Evolutionary conservation across 306 rosid species (phyloP), one percentile per base, ranked within the genome.

Genomic region (Trifolium pratense): DNA sequence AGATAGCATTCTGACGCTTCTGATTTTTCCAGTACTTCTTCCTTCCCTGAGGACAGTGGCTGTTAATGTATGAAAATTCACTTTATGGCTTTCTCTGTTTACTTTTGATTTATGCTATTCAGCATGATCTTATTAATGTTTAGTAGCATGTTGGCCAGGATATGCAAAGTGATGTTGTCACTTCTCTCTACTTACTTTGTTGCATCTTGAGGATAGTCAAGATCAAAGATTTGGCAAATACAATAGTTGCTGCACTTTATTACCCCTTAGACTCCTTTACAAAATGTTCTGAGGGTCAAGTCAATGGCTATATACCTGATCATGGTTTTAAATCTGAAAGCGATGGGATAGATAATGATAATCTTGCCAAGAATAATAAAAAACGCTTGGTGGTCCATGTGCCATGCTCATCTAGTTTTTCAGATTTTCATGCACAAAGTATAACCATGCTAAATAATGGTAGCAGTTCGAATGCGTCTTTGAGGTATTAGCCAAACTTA

Each of bases 201-300:
- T 91, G 94, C 89, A 86, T 91, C 85, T 83, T 91, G 88, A 87
- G 84, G 85, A 88, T 89, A n/a, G 96, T 91, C 78, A 93, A 91
- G 84, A 84, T 89, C 79, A 93, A 93, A 86, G 98, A 93, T 85
- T 81, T 93, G 81, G 90, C 98, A 68, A 93, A 86, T 80, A 83
- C 93, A 34, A 84, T 89, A 69, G 91, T 91, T 61, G 96, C 92
- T 51, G 85, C 98, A 39, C 89, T 93, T 75, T 85, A 86, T 71
- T 89, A 78, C 80, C 94, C 97, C 21, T 58, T 85, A 65, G 86
- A 86, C 37, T 83, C 89, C 60, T 84, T 93, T 48, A 39, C 78
- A 73, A 67, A 79, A 59, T 67, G 78, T 51, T 81, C 71, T 64
- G 84, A 72, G 75, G 83, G 68, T 64, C 79, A 79, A 78, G 40